Percentiles rank a stretch among this genome's conserved stretches.
Conservation (phyloP, 768 basidiomycete species). For the Tricholoma matsutake region DNA sequence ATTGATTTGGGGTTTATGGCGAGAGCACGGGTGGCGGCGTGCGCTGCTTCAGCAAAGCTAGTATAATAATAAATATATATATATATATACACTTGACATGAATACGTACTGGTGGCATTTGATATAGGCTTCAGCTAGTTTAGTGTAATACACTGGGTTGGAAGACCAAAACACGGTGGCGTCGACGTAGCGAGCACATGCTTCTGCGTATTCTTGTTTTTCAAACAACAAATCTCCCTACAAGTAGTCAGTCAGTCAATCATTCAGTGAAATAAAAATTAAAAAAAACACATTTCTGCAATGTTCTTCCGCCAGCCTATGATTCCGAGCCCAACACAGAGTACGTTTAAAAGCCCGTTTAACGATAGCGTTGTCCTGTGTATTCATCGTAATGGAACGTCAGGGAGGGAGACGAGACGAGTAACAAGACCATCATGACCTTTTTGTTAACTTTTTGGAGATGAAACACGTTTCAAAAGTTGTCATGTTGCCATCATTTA, state of each 20-base stretch:
- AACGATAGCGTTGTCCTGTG: slow-evolving; percentile 10
- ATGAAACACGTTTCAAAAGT: too few relatives aligned
- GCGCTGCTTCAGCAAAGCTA: slow-evolving; percentile 19
- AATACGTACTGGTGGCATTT: slow-evolving; percentile 14
- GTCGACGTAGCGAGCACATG: slow-evolving; percentile 31
- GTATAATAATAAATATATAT: neutral
- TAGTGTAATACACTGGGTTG: slow-evolving; percentile 17
- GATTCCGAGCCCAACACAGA: slow-evolving; percentile 13
- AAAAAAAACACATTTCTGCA: slow-evolving; percentile 13
- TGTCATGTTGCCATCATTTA: too few relatives aligned
- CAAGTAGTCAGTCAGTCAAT: too few relatives aligned
- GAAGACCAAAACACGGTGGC: slow-evolving; percentile 24
- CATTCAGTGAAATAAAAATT: too few relatives aligned
- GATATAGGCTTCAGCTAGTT: slow-evolving; percentile 14
- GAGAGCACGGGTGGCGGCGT: slow-evolving; percentile 21
- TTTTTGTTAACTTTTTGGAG: too few relatives aligned
- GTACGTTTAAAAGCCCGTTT: slow-evolving; percentile 16
- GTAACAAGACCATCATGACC: too few relatives aligned
- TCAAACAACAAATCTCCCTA: slow-evolving; percentile 36
- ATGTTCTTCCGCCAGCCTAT: slow-evolving; percentile 15
- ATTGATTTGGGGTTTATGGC: slow-evolving; percentile 19
- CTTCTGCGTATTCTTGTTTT: slow-evolving; percentile 29
- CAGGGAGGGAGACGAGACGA: too few relatives aligned
- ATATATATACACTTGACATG: neutral
- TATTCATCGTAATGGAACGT: neutral